Evolutionary conservation across 345 rosid species (phyloP), one percentile per base, ranked within the genome.

Genomic region (Atalantia buxifolia): DNA sequence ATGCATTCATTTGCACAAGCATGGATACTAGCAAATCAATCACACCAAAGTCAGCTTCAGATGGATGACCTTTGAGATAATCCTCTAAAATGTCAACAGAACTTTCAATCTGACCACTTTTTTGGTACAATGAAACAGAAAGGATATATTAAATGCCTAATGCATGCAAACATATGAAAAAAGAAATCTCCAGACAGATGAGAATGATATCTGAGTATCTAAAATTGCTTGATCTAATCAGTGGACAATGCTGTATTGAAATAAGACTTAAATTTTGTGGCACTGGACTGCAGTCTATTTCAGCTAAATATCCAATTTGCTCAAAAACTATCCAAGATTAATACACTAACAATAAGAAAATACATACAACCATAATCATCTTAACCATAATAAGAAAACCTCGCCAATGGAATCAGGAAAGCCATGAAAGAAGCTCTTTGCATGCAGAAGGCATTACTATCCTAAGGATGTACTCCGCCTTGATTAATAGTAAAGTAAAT

Each of bases 1-100:
- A 77, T 67, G 86, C 89, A 76, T 84, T 87, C 72, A 68, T 87
- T 83, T 91, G 87, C 94, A 95, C 90, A 80, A 89, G 87, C 62
- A 88, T 82, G 21, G 85, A 69, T 78, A 89, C 90, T 75, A 92
- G 86, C 85, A 90, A 82, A 80, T 92, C 87, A 76, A 93, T 82
- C 75, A 92, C 85, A 77, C 82, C 77, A 14, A 79, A 76, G 85
- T 89, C 90, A 67, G 87, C 91, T 82, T 82, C 85, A 77, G 86
- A 78, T 68, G 84, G 84, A 83, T 92, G 85, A 74, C 76, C 76
- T 75, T 80, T 84, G 3, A 69, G 72, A 45, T 69, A 45, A 6
- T 69, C 59, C 57, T 45, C 59, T 36, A 25, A 45, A 45, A 69
- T 69, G 5, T 40, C 53, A 67, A 38, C 53, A 67, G 71, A 38